Conservation (phyloP, 192 early-diverging fungal genomes). For the Backusella westeae region DNA sequence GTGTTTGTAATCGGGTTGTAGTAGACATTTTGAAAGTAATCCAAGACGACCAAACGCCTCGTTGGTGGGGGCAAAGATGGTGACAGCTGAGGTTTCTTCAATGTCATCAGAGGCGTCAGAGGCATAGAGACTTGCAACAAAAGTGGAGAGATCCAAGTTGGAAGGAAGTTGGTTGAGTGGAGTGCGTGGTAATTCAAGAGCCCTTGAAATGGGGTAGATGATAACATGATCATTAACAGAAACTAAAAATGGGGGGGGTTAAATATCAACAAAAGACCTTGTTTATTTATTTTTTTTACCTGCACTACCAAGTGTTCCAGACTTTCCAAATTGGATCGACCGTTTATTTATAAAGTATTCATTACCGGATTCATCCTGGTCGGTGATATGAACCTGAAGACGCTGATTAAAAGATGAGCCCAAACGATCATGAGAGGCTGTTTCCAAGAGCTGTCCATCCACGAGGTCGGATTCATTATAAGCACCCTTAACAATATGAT, state of each 20-base stretch:
- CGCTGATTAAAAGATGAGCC: conserved; percentile 46
- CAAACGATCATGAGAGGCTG: conserved; percentile 48
- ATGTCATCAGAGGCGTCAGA: conserved; percentile 47
- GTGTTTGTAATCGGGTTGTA: conserved; percentile 22
- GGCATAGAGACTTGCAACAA: conserved; percentile 50
- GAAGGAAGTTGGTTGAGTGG: conserved; percentile 46
- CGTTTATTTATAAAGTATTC: conserved; percentile 19
- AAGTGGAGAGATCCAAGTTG: conserved; percentile 51
- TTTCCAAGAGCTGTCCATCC: conserved; percentile 52
- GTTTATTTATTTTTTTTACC: conserved; percentile 14
- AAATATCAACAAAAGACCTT: not conserved
- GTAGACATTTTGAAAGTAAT: conserved; percentile 51
- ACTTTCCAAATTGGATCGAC: conserved; percentile 49
- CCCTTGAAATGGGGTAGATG: conserved; percentile 58
- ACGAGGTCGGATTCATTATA: conserved; percentile 42
- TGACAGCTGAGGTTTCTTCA: conserved; percentile 49
- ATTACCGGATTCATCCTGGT: conserved; percentile 24
- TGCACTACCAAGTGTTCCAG: conserved; percentile 44
- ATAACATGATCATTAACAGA: conserved; percentile 51
- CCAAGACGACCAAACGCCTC: conserved; percentile 58
- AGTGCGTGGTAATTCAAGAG: conserved; percentile 49
- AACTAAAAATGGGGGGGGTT: conserved; percentile 29
- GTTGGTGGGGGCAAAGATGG: conserved; percentile 65
- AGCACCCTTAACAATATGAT: conserved; percentile 63
- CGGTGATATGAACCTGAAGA: conserved; percentile 41